These are phyloP conservation scores for Apophysomyces trapeziformis DNA, from an alignment of 371 early-diverging fungal genomes.

Conservation along the genomic window DNA sequence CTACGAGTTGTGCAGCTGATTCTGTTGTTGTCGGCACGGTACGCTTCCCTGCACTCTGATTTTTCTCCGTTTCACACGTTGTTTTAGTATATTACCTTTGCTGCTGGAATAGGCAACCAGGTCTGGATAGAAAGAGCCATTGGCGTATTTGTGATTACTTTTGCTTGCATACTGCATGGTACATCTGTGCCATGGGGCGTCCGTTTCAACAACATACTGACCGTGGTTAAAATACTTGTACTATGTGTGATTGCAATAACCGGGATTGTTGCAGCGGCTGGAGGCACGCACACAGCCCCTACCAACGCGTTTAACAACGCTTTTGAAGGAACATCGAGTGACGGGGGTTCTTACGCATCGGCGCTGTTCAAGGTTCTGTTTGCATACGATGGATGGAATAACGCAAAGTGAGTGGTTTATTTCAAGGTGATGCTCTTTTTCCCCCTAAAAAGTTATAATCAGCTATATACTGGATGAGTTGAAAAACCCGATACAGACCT, in stretches of 20 bases:
- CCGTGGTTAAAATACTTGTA: conserved; percentile 21
- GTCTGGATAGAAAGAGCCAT: conserved; percentile 23
- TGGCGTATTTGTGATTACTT: conserved; percentile 21
- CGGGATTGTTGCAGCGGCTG: conserved; percentile 25
- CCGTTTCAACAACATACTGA: conserved; percentile 15
- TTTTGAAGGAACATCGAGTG: conserved; percentile 19
- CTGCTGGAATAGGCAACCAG: neutral
- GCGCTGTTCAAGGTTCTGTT: conserved; percentile 32
- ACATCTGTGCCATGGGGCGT: conserved; percentile 18
- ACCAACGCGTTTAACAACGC: conserved; percentile 15
- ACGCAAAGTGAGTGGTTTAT: conserved; percentile 6
- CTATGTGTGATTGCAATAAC: conserved; percentile 19
- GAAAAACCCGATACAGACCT: conserved; percentile 32
- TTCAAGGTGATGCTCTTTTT: neutral
- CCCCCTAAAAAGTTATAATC: neutral
- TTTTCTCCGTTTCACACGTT: neutral
- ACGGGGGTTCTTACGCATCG: conserved; percentile 25
- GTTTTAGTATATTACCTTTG: neutral
- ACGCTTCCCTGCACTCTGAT: neutral
- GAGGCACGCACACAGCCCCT: conserved; percentile 14
- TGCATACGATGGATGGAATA: conserved; percentile 39
- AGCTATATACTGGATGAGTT: conserved; percentile 40
- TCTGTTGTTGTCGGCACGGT: conserved; percentile 18
- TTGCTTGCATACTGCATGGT: conserved; percentile 17
- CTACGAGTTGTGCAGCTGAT: conserved; percentile 21